Percentiles rank a stretch among this genome's conserved stretches.
phyloP scores from a whole-genome alignment of 176 grass and related monocot species.

The barley (Hordeum vulgare) region DNA sequence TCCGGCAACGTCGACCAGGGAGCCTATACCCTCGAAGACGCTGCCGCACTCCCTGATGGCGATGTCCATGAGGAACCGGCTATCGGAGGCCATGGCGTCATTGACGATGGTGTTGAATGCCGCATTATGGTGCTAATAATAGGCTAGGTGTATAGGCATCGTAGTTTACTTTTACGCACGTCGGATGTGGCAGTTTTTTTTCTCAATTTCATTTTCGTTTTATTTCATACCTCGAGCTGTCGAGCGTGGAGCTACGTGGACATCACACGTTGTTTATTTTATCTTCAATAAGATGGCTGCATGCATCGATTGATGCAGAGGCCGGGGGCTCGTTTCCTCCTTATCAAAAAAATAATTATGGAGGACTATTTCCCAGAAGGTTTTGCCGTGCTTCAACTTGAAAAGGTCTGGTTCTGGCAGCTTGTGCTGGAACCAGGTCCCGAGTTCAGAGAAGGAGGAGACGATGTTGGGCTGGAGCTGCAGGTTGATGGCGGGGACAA shows the following conservation, averaged over 20 bases:
- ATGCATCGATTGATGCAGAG: no score
- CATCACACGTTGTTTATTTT: no score
- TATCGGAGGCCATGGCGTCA: conserved; percentile 27
- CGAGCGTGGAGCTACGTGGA: no score
- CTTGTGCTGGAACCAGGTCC: conserved; percentile 4
- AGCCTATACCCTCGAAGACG: conserved; percentile 27
- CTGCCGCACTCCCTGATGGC: background rate
- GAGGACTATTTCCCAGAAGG: conserved; percentile 20
- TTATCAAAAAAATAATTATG: no score
- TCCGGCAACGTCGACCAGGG: conserved; percentile 51
- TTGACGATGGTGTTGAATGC: conserved; percentile 14
- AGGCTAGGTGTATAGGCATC: no score
- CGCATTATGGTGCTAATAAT: background rate
- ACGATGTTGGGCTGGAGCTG: background rate
- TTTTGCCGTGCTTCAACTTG: background rate
- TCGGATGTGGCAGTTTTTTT: no score
- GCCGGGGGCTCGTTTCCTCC: no score
- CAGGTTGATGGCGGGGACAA: background rate
- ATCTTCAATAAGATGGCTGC: no score
- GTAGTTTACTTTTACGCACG: no score
- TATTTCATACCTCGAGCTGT: no score
- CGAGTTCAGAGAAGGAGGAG: background rate
- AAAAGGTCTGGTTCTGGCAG: background rate
- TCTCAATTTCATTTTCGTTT: no score
- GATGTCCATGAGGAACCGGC: conserved; percentile 5